Percentiles rank a stretch among this genome's conserved stretches.
These are phyloP conservation scores for Whalleya microplaca DNA, from an alignment of 2,329 filamentous ascomycete genomes.

Conservation along the genomic window DNA sequence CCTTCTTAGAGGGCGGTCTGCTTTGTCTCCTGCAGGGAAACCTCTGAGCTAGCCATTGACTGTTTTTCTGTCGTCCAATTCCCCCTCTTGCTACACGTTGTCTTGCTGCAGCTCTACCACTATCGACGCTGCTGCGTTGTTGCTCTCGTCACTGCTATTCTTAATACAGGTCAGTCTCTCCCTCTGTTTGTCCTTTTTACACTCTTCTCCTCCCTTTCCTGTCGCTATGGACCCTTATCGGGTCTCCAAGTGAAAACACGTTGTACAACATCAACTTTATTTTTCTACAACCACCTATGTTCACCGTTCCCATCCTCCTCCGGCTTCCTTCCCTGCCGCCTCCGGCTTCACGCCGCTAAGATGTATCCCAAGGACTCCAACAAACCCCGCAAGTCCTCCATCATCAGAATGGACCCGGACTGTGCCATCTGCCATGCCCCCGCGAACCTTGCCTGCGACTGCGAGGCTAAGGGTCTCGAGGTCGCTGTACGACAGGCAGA, in stretches of 20 bases:
- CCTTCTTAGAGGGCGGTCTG: slow-evolving; percentile 37
- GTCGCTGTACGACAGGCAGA: slow-evolving; percentile 66
- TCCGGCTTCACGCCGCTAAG: slow-evolving; percentile 45
- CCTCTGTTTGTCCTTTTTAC: slow-evolving; percentile 25
- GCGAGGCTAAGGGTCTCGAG: slow-evolving; percentile 68
- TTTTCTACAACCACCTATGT: slow-evolving; percentile 30
- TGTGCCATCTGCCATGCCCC: slow-evolving; percentile 69
- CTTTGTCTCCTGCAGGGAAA: slow-evolving; percentile 34
- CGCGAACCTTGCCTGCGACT: slow-evolving; percentile 63
- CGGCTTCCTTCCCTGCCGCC: slow-evolving; percentile 33
- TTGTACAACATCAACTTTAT: slow-evolving; percentile 40
- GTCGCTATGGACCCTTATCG: slow-evolving; percentile 41
- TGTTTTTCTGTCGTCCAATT: slow-evolving; percentile 35
- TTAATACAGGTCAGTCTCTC: slow-evolving; percentile 42
- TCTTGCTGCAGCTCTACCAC: slow-evolving; percentile 38
- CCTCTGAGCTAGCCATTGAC: slow-evolving; percentile 36
- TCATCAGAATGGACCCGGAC: slow-evolving; percentile 70
- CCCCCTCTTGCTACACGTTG: slow-evolving; percentile 37
- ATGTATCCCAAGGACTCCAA: slow-evolving; percentile 55
- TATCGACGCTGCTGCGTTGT: slow-evolving; percentile 32
- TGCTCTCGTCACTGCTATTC: slow-evolving; percentile 36
- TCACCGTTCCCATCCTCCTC: slow-evolving; percentile 30
- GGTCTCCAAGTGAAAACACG: slow-evolving; percentile 39
- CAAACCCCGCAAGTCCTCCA: slow-evolving; percentile 48
- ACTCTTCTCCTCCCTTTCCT: slow-evolving; percentile 25